These are phyloP conservation scores for Pseudogymnoascus sp. DNA, from an alignment of 2,329 filamentous ascomycete species.

Conservation along the genomic window DNA sequence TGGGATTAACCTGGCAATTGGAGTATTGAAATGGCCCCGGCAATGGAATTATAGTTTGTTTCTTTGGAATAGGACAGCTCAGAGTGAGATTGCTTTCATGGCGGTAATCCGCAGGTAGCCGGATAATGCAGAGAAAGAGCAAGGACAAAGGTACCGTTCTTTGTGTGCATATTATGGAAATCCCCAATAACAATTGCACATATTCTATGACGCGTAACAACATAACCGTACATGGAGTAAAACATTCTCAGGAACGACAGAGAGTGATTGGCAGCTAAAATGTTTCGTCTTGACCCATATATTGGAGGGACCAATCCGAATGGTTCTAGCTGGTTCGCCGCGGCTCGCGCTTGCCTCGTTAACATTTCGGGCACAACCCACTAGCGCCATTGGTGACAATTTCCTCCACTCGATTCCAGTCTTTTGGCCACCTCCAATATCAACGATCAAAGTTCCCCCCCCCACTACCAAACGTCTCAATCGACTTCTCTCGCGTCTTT, in stretches of 20 bases:
- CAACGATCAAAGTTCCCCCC: slow-evolving; percentile 10
- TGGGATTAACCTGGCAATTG: not conserved
- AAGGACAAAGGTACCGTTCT: not conserved
- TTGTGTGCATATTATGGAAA: not conserved
- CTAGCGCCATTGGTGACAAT: slow-evolving; percentile 10
- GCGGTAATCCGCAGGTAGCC: not conserved
- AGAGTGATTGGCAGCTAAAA: not conserved
- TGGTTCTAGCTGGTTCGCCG: slow-evolving; percentile 7
- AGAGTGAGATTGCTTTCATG: not conserved
- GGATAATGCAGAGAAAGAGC: not conserved
- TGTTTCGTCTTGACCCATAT: slow-evolving; percentile 3
- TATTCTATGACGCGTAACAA: not conserved
- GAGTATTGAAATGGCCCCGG: not conserved
- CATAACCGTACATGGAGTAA: not conserved
- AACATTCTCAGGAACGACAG: not conserved
- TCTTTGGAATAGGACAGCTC: not conserved
- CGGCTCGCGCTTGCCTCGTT: slow-evolving; percentile 10
- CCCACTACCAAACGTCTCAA: slow-evolving; percentile 5
- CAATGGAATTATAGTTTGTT: not conserved
- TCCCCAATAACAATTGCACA: not conserved
- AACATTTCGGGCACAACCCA: slow-evolving; percentile 9
- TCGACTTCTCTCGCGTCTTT: slow-evolving; percentile 10
- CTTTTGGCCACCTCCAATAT: slow-evolving; percentile 9
- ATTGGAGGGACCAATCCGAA: slow-evolving; percentile 7
- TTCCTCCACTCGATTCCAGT: slow-evolving; percentile 8